A percentile compares a stretch with the other conserved stretches of the same genome.
phyloP scores from a whole-genome alignment of 139 green algal genomes.

The Medakamo hakoo region DNA sequence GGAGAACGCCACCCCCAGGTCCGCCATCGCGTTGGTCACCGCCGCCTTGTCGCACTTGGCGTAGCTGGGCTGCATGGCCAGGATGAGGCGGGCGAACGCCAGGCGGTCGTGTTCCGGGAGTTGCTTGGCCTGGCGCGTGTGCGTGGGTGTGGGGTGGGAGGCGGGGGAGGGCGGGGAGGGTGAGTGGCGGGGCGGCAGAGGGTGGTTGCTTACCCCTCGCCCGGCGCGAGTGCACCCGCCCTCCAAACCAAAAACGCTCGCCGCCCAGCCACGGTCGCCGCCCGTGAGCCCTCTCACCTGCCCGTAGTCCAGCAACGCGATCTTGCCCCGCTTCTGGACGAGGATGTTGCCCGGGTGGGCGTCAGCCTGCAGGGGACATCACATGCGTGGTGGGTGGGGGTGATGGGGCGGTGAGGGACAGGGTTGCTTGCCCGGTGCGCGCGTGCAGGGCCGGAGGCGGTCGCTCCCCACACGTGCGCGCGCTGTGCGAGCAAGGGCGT shows the following conservation, averaged over 20 bases:
- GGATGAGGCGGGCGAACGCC: slow-evolving; percentile 58
- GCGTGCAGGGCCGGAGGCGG: too few relatives aligned
- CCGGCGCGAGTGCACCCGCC: neutral
- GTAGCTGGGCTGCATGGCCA: slow-evolving; percentile 32
- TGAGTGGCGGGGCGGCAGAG: too few relatives aligned
- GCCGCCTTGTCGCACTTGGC: neutral
- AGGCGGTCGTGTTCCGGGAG: slow-evolving; percentile 40
- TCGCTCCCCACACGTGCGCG: too few relatives aligned
- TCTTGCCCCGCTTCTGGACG: slow-evolving; percentile 12
- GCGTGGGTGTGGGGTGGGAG: neutral
- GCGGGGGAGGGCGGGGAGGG: too few relatives aligned
- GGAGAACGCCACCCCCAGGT: slow-evolving; percentile 51
- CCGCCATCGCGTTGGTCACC: slow-evolving; percentile 12
- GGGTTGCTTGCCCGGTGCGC: too few relatives aligned
- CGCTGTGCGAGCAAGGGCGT: too few relatives aligned
- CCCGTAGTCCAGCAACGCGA: neutral
- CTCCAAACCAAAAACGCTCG: too few relatives aligned
- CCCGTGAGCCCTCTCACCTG: too few relatives aligned
- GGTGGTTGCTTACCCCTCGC: too few relatives aligned
- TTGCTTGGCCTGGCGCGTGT: slow-evolving; percentile 64
- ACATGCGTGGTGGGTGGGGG: slow-evolving; percentile 8
- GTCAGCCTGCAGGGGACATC: slow-evolving; percentile 16
- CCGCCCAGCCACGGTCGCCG: too few relatives aligned
- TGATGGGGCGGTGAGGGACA: too few relatives aligned
- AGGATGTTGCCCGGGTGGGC: slow-evolving; percentile 71